These are phyloP conservation scores for Gynandropsis gynandra DNA, from an alignment of 345 rosid genomes.

Conservation along the genomic window DNA sequence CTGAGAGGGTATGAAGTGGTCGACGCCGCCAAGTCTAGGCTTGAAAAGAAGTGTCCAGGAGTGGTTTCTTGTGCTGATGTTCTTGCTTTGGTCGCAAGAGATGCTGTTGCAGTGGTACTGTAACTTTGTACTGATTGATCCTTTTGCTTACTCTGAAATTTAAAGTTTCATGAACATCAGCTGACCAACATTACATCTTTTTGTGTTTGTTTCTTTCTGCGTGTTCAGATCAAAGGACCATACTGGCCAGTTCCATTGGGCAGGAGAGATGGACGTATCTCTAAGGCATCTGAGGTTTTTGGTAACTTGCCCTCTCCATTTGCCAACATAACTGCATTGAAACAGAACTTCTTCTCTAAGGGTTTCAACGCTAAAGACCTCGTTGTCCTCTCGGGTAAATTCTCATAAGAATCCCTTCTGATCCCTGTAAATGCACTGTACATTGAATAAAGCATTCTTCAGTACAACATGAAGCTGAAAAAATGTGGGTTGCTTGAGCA, in stretches of 20 bases:
- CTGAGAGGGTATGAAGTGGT: conserved; percentile 42
- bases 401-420: background rate
- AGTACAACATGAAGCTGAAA: background rate
- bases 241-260: conserved; percentile 39
- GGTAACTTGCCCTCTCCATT: conserved; percentile 38
- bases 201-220: background rate
- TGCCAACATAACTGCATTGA: conserved; percentile 25
- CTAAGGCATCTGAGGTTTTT: conserved; percentile 29
- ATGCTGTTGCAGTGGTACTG: conserved; percentile 32
- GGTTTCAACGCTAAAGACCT: conserved; percentile 49
- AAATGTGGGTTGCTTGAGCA: conserved; percentile 19
- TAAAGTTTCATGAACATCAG: conserved; percentile 4
- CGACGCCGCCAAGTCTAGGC: conserved; percentile 40
- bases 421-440: no score
- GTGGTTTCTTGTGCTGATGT: conserved; percentile 64
- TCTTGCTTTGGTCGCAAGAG: conserved; percentile 52
- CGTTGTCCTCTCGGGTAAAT: conserved; percentile 45
- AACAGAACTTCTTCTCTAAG: conserved; percentile 30
- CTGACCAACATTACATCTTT: background rate
- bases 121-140: background rate
- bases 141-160: background rate
- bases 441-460: no score
- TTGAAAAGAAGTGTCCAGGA: conserved; percentile 43
- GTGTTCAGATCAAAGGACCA: conserved; percentile 35
- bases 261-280: conserved; percentile 35